Conservation (phyloP, 2,329 filamentous ascomycete species). For the Rhexocercosporidium sp. region DNA sequence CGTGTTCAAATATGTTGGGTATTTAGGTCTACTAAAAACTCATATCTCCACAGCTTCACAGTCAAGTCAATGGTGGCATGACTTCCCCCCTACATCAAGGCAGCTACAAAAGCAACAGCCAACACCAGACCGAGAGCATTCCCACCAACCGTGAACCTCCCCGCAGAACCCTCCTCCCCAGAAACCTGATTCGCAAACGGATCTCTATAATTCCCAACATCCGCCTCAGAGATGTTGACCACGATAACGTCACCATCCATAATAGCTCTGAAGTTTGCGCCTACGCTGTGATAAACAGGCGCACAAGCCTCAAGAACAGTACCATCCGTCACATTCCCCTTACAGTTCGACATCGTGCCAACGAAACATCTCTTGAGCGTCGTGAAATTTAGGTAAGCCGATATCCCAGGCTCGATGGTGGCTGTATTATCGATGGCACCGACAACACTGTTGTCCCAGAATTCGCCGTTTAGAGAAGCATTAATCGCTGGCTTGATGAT, state of each 20-base stretch:
- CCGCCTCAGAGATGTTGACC: not conserved
- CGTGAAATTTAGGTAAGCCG: slow-evolving; percentile 1
- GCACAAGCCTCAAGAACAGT: not conserved
- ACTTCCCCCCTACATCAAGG: not conserved
- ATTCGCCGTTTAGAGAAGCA: not conserved
- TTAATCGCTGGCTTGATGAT: slow-evolving; percentile 2
- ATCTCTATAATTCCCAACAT: not conserved
- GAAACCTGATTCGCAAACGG: not conserved
- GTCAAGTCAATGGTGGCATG: not conserved
- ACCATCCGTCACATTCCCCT: not conserved
- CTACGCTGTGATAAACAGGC: not conserved
- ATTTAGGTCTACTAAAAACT: too few relatives aligned
- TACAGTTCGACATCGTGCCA: not conserved
- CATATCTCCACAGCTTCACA: not conserved
- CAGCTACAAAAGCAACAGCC: not conserved
- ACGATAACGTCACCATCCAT: slow-evolving; percentile 1
- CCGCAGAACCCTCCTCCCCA: not conserved
- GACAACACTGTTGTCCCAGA: not conserved
- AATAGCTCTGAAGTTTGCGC: not conserved
- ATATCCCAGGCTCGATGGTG: not conserved
- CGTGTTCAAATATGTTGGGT: too few relatives aligned
- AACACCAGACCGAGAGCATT: not conserved
- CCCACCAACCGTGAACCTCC: not conserved
- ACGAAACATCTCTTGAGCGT: not conserved
- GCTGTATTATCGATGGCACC: not conserved